Evolutionary conservation across 2,329 filamentous ascomycete genomes (phyloP), one percentile per base, ranked within the genome.

Genomic region (Aspergillus bombycis): DNA sequence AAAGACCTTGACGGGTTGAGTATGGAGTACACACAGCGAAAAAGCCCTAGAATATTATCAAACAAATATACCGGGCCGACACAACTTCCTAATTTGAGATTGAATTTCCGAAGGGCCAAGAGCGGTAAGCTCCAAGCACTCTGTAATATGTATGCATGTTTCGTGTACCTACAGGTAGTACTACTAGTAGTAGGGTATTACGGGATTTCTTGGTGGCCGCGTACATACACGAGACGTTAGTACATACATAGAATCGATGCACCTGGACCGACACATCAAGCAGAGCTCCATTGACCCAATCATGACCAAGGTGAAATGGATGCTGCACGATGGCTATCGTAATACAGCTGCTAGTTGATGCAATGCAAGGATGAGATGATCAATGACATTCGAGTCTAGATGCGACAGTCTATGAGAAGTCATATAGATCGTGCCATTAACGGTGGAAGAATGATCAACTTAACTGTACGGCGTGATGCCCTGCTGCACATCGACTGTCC

Each of bases 101-200:
- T 11, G 28, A 30, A 28, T 30, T 34, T 34, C 28, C n/a, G 26
- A 30, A 55, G 21, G n/a, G 7, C 21, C 30, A 55, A 26, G 52
- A 55, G 52, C 32, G 21, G 52, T 38, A 38, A 55, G 52, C 21
- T 38, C 32, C 21, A 26, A 36, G 12, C 38, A n/a, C 38, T 41
- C 38, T 41, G 52, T 38, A 55, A 26, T 43, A 43, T 52, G 26
- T 56, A 63, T 65, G 64, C 61, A 63, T 56, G 58, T 54, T 61
- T 50, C 57, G 55, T 59, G 63, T 63, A 61, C 61, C 61, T 65
- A 65, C 61, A 63, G 52, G 19, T 21, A 12, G 43, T 46, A 23
- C 12, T 16, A 11, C 16, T 16, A 14, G 11, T 26, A 28, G 32
- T 23, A 38, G 26, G 30, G 26, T 36, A 55, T 26, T 60, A 34